Evolutionary conservation across 495 filamentous ascomycete species (phyloP).

Genomic region (Penicillium chermesinum): DNA sequence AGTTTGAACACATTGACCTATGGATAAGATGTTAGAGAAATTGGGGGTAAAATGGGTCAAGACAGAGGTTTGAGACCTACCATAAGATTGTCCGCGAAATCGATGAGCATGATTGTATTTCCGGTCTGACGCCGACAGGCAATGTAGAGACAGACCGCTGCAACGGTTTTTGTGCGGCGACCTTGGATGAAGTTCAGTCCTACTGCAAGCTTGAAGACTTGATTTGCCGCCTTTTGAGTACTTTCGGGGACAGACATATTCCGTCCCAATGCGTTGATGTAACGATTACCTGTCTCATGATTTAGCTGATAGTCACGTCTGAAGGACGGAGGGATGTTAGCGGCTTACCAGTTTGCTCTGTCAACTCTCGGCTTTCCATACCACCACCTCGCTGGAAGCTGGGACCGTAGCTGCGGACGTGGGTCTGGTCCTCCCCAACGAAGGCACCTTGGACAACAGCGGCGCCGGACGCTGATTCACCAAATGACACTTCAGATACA

Average conservation of each 20-base stretch:
- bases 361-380: constrained; percentile 63
- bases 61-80: neutral
- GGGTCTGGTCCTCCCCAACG: constrained; percentile 73
- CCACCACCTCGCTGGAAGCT: constrained; percentile 52
- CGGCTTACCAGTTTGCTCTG: constrained; percentile 52
- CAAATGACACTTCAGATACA: constrained; percentile 85
- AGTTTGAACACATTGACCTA: constrained; percentile 82
- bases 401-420: constrained; percentile 56
- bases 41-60: neutral
- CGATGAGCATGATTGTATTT: constrained; percentile 77
- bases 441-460: constrained; percentile 87
- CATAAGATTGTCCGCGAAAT: constrained; percentile 80
- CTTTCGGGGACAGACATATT: constrained; percentile 52
- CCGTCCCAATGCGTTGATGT: constrained; percentile 46
- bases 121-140: constrained; percentile 65
- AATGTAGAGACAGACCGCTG: constrained; percentile 81
- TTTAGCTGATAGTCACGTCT: neutral
- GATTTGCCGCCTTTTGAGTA: constrained; percentile 56
- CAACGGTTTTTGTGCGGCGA: constrained; percentile 75
- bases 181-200: constrained; percentile 78
- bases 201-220: constrained; percentile 73
- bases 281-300: constrained; percentile 29
- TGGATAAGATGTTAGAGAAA: neutral
- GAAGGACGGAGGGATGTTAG: neutral
- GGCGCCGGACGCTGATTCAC: constrained; percentile 74